A percentile compares a stretch with the other conserved stretches of the same genome.
Evolutionary conservation across 164 flowering plant species (phyloP).

Genomic region (Cinnamomum micranthum): DNA sequence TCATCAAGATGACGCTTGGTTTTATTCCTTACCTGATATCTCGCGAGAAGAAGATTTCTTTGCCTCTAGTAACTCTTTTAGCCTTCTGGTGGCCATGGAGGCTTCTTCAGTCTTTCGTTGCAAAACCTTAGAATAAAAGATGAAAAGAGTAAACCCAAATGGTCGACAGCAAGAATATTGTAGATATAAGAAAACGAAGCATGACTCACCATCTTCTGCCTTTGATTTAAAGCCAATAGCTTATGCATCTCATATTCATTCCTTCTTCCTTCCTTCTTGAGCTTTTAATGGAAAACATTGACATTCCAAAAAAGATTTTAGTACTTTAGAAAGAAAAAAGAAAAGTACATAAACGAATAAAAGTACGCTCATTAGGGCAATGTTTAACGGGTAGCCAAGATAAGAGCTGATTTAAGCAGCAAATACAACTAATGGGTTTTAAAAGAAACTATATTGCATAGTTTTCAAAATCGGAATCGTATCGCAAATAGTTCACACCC

Average conservation of each 20-base stretch:
- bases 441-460: neutral
- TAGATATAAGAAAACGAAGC: neutral
- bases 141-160: neutral
- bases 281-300: constrained; percentile 38
- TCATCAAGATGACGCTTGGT: neutral
- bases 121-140: constrained; percentile 53
- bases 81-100: constrained; percentile 80
- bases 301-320: neutral
- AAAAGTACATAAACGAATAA: neutral
- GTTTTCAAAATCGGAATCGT: too few species aligned
- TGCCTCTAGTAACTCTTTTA: constrained; percentile 88
- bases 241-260: constrained; percentile 99
- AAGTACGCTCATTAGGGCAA: neutral
- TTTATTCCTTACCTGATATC: constrained; percentile 27
- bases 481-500: too few species aligned
- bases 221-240: constrained; percentile 83
- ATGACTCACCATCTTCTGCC: constrained; percentile 83
- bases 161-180: neutral
- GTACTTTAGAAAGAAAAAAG: neutral
- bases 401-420: neutral
- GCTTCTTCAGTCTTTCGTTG: constrained; percentile 99
- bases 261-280: constrained; percentile 97
- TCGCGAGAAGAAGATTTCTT: constrained; percentile 79
- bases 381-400: neutral
- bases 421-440: neutral